phyloP scores from a whole-genome alignment of 306 rosid species.

The Sicyos edulis region DNA sequence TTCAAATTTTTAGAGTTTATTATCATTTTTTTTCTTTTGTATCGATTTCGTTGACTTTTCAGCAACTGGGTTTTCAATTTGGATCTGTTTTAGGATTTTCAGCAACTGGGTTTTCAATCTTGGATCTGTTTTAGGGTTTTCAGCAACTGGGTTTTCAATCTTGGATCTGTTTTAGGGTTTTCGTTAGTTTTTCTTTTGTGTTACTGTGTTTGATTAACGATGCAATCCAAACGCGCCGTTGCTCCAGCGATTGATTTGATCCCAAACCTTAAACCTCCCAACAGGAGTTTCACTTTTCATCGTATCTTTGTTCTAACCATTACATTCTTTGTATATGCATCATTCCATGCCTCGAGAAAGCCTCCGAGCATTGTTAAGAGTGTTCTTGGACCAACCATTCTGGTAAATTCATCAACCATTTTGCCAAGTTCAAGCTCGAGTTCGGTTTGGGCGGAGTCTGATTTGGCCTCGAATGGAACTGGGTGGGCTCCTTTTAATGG shows the following conservation, averaged over 20 bases:
- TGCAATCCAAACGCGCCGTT: slow-evolving; percentile 40
- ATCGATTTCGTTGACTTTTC: neutral
- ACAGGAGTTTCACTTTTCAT: slow-evolving; percentile 65
- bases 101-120: no score
- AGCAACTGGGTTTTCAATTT: neutral
- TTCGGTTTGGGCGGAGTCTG: neutral
- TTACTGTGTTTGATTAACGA: slow-evolving; percentile 12
- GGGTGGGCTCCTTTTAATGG: slow-evolving; percentile 90
- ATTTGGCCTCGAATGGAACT: slow-evolving; percentile 25
- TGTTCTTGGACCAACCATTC: slow-evolving; percentile 55
- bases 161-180: no score
- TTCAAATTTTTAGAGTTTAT: neutral
- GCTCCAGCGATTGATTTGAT: slow-evolving; percentile 58
- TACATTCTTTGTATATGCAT: slow-evolving; percentile 71
- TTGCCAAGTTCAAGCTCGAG: slow-evolving; percentile 35
- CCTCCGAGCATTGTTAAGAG: slow-evolving; percentile 94
- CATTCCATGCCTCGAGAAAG: slow-evolving; percentile 85
- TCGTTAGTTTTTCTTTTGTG: neutral
- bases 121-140: no score
- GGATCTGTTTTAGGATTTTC: no score
- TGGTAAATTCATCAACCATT: slow-evolving; percentile 36
- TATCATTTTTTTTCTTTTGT: neutral
- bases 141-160: no score
- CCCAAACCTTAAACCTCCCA: slow-evolving; percentile 62
- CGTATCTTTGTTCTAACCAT: slow-evolving; percentile 46